Percentiles rank a stretch among this genome's conserved stretches.
These are phyloP conservation scores for Penicillium sp. DNA, from an alignment of 2,329 filamentous ascomycete genomes.

Conservation along the genomic window DNA sequence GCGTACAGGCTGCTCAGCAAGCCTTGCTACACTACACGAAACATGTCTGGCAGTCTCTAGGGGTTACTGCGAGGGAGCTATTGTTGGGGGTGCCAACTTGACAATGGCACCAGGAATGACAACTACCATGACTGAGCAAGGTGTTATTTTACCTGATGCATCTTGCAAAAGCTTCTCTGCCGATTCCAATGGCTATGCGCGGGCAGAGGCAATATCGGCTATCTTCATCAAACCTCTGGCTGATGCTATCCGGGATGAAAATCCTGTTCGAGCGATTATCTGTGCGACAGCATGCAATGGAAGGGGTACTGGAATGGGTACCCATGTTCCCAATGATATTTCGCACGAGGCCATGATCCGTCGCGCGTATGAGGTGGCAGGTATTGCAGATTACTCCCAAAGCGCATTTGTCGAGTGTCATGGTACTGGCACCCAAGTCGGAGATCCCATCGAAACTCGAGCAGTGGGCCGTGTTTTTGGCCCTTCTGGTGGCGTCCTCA, in stretches of 20 bases:
- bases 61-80: constrained; percentile 19
- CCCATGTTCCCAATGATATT: neutral
- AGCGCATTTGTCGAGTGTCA: constrained; percentile 26
- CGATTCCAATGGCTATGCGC: constrained; percentile 30
- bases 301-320: neutral
- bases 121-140: constrained; percentile 30
- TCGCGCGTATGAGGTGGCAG: constrained; percentile 1
- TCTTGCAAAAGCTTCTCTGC: constrained; percentile 27
- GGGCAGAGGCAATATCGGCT: constrained; percentile 31
- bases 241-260: neutral
- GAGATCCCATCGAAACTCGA: constrained; percentile 28
- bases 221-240: constrained; percentile 27
- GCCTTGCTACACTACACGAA: constrained; percentile 31
- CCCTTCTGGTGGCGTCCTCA: neutral
- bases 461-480: constrained; percentile 25
- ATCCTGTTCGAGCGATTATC: neutral
- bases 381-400: constrained; percentile 4
- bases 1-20: constrained; percentile 39
- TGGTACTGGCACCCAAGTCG: constrained; percentile 31
- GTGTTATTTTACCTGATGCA: constrained; percentile 34
- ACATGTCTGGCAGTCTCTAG: constrained; percentile 23
- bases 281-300: neutral
- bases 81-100: constrained; percentile 37
- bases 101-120: constrained; percentile 30
- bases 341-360: constrained; percentile 2